Evolutionary conservation across 805 yeast species (phyloP).

Genomic region (Wickerhamiella sorbophila): DNA sequence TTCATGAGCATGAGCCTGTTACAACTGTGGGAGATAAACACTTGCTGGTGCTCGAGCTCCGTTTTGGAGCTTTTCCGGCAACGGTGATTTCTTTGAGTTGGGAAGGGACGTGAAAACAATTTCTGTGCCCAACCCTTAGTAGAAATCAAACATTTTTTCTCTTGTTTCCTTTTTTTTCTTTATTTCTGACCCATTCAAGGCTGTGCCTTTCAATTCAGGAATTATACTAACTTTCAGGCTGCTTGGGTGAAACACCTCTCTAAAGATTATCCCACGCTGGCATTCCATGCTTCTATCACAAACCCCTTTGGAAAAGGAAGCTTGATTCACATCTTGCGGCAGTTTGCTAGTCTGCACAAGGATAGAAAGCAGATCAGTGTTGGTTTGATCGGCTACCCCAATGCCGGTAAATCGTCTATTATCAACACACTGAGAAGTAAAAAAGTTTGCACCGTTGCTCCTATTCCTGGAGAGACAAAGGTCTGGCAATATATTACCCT

Average conservation of each 20-base stretch:
- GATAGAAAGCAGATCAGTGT: slow-evolving; percentile 95
- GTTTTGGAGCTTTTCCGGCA: slow-evolving; percentile 34
- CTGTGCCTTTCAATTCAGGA: slow-evolving; percentile 6
- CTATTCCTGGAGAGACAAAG: slow-evolving; percentile 97
- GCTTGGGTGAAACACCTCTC: slow-evolving; percentile 97
- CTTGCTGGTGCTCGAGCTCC: slow-evolving; percentile 39
- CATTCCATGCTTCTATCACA: slow-evolving; percentile 95
- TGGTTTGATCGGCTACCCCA: slow-evolving; percentile 95
- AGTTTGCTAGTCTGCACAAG: slow-evolving; percentile 75
- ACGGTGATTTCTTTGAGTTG: slow-evolving; percentile 71
- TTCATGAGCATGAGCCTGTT: slow-evolving; percentile 69
- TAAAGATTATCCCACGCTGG: slow-evolving; percentile 82
- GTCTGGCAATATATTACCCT: slow-evolving; percentile 98
- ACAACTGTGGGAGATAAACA: slow-evolving; percentile 88
- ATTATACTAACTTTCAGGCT: slow-evolving; percentile 48
- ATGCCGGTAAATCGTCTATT: slow-evolving; percentile 94
- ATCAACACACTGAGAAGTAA: slow-evolving; percentile 86
- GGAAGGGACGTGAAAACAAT: slow-evolving; percentile 29
- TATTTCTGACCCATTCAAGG: background rate
- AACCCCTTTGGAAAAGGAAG: slow-evolving; percentile 98
- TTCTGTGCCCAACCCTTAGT: slow-evolving; percentile 54
- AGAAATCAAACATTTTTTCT: slow-evolving; percentile 54
- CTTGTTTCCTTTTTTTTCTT: slow-evolving; percentile 8
- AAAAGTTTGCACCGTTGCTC: slow-evolving; percentile 95
- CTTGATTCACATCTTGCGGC: slow-evolving; percentile 81